Base-by-base conservation (phyloP, 768 basidiomycete species). In the Daedaleopsis nitida region DNA sequence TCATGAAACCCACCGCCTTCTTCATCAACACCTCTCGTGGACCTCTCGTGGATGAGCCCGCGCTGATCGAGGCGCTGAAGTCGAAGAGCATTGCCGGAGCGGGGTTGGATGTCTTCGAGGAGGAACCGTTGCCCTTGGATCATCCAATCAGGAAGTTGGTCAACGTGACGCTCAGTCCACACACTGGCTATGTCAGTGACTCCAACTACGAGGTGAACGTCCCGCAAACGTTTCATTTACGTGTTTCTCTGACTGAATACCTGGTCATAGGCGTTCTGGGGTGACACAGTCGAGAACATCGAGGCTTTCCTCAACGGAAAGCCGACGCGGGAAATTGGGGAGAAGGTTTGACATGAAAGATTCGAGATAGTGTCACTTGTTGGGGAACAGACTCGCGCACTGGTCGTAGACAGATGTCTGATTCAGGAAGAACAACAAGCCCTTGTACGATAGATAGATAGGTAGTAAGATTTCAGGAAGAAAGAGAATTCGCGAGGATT, bases 1-100 rank as follows among this genome's bases (percentile, higher is more conserved):
- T 74, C n/a, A 79, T 91, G 81, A 86, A 86, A 67, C 73, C 79
- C 0, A 77, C 82, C 3, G 80, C 86, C 0, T 78, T 85, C 66
- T 75, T 89, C 57, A 80, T 89, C 68, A 91, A 89, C 67, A 87
- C 88, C 0, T 84, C 84, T 2, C 73, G 88, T 56, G 88, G 89
- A 0, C 86, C 86, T 2, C 69, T 91, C 19, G 80, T 91, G 5
- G 83, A 89, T 56, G 87, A 88, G 65, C 63, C 53, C 0, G 87
- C 82, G 0, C 68, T 91, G 37, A 60, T 88, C 10, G 71, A 82
- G 5, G 77, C 75, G 2, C 68, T 88, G 60, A 69, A 77, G 58
- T 68, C 78, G 37, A 77, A 76, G 43, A 73, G 62, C 47, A 86
- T 89, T 38, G 78, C 79, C 3, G 87, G 85, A 0, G 87, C 82